Evolutionary conservation across 176 grass and related monocot genomes (phyloP).

Genomic region (Musa troglodytarum): DNA sequence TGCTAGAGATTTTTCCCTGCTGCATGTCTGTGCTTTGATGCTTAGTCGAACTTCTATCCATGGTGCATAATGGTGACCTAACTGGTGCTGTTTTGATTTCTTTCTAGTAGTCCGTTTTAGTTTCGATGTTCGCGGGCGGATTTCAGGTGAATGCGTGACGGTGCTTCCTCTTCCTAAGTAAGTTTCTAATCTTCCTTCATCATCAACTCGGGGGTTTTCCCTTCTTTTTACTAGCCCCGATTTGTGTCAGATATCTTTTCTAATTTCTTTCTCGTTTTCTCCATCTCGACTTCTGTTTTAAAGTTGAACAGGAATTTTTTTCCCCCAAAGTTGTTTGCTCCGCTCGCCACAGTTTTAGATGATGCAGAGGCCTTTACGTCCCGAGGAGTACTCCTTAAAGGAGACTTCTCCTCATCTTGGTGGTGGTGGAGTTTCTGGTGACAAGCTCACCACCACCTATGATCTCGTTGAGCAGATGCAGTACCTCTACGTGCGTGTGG

Average conservation of each 20-base stretch:
- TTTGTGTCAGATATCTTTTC: not conserved
- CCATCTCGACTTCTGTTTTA: not conserved
- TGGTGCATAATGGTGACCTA: not conserved
- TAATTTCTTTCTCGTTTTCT: not conserved
- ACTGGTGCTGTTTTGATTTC: not conserved
- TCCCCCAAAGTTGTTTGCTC: not conserved
- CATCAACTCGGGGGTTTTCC: not conserved
- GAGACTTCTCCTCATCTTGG: conserved; percentile 39
- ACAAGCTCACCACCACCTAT: conserved; percentile 63
- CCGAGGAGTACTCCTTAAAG: conserved; percentile 43
- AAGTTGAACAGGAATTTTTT: not conserved
- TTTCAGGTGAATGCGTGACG: not conserved
- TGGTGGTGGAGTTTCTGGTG: conserved; percentile 35
- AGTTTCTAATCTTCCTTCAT: not conserved
- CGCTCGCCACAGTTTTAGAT: conserved; percentile 6
- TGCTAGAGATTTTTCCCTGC: no score
- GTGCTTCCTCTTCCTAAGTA: not conserved
- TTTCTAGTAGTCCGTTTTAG: not conserved
- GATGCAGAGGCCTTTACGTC: conserved; percentile 36
- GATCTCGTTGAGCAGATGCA: conserved; percentile 75
- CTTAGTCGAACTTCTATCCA: not conserved
- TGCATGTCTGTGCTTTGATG: no score
- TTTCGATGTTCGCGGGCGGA: not conserved
- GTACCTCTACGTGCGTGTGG: conserved; percentile 62
- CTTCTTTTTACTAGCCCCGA: not conserved